Evolutionary conservation across 257 asterid genomes (phyloP).

Genomic region (Solanum chilense): DNA sequence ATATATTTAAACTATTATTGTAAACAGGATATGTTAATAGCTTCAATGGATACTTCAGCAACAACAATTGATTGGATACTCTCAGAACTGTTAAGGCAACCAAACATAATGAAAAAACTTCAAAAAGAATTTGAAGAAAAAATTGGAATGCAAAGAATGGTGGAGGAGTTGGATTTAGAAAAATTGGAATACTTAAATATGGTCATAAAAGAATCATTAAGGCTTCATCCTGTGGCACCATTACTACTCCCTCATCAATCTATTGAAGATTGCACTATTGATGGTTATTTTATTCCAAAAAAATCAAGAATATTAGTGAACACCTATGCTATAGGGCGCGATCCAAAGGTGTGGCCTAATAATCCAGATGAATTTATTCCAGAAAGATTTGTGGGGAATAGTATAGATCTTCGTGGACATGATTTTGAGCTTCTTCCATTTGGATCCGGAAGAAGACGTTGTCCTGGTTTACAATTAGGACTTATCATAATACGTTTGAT

Average conservation of each 20-base stretch:
- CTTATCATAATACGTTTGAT: background rate
- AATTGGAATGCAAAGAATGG: slow-evolving; percentile 1
- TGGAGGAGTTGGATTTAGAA: slow-evolving; percentile 7
- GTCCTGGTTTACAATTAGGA: slow-evolving; percentile 8
- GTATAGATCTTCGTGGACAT: background rate
- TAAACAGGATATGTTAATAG: slow-evolving; percentile 1
- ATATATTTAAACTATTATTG: background rate
- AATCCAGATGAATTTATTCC: background rate
- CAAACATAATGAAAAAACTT: background rate
- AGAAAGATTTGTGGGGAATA: background rate
- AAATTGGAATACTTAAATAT: slow-evolving; percentile 3
- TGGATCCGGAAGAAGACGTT: background rate
- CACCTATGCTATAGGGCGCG: background rate
- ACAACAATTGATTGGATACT: slow-evolving; percentile 8
- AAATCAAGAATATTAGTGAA: slow-evolving; percentile 2
- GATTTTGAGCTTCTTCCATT: background rate
- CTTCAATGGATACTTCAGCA: slow-evolving; percentile 7
- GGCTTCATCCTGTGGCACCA: slow-evolving; percentile 17
- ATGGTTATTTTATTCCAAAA: slow-evolving; percentile 2
- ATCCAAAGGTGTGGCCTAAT: background rate
- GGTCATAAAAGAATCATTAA: slow-evolving; percentile 12
- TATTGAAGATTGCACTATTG: slow-evolving; percentile 8
- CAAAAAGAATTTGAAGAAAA: slow-evolving; percentile 4
- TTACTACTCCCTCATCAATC: slow-evolving; percentile 6
- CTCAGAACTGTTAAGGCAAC: slow-evolving; percentile 4